Percentiles rank a stretch among this genome's conserved stretches.
phyloP scores from a whole-genome alignment of 1,284 basidiomycete genomes.

The Irpex sp. region DNA sequence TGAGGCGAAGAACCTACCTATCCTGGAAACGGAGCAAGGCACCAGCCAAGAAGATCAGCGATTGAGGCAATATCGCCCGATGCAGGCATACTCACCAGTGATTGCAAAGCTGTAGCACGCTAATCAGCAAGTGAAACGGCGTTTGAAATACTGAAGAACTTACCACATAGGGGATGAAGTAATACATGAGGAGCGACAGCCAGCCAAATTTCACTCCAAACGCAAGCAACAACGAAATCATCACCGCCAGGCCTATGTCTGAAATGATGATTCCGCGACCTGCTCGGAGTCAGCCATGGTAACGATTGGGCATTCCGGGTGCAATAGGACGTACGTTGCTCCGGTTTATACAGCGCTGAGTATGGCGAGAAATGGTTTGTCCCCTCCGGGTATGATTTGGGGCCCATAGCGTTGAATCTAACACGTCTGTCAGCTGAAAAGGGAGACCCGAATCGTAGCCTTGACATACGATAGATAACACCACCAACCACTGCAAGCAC shows the following conservation, averaged over 20 bases:
- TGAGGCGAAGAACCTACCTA: conserved; percentile 39
- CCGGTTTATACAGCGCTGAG: conserved; percentile 73
- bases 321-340: conserved; percentile 40
- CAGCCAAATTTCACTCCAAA: conserved; percentile 39
- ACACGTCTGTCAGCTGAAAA: not conserved
- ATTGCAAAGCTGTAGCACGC: conserved; percentile 38
- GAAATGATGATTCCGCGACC: conserved; percentile 43
- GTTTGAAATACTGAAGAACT: conserved; percentile 10
- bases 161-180: conserved; percentile 49
- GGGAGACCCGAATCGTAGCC: no score
- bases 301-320: not conserved
- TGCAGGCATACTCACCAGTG: conserved; percentile 42
- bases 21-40: conserved; percentile 21
- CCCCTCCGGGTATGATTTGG: conserved; percentile 32
- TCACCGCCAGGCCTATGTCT: conserved; percentile 43
- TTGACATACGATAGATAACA: conserved; percentile 64
- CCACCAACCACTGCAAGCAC: conserved; percentile 56
- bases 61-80: not conserved
- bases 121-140: not conserved
- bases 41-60: conserved; percentile 37
- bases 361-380: conserved; percentile 62
- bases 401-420: conserved; percentile 28
- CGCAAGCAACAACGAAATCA: conserved; percentile 37
- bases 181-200: conserved; percentile 39
- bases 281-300: conserved; percentile 5